phyloP scores from a whole-genome alignment of 768 basidiomycete species.

The Fomitopsis serialis region DNA sequence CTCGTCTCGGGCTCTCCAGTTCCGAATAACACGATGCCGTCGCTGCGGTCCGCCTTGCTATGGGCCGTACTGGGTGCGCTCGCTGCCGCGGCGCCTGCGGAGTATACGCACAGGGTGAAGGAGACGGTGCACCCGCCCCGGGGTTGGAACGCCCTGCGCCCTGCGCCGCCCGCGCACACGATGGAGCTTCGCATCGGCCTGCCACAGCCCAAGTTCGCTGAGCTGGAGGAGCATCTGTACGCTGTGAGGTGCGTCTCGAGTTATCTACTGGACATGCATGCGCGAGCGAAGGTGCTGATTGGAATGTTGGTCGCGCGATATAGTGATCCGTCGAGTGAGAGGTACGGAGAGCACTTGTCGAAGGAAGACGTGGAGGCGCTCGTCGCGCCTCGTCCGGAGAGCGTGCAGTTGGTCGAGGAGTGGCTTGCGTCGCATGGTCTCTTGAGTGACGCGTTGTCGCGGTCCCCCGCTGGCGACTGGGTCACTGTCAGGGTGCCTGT shows the following conservation, averaged over 20 bases:
- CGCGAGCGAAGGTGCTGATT: too few species aligned
- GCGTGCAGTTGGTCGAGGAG: slow-evolving; percentile 42
- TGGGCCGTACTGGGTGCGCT: neutral
- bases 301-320: too few species aligned
- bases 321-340: slow-evolving; percentile 46
- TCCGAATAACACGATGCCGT: too few species aligned
- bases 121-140: slow-evolving; percentile 32
- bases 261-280: neutral
- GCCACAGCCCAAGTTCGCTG: slow-evolving; percentile 47
- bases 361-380: slow-evolving; percentile 53
- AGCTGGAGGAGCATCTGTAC: slow-evolving; percentile 46
- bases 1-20: too few species aligned
- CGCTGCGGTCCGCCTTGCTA: neutral
- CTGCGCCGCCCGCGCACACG: slow-evolving; percentile 41
- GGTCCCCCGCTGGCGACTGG: slow-evolving; percentile 51
- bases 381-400: slow-evolving; percentile 46
- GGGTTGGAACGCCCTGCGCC: slow-evolving; percentile 44
- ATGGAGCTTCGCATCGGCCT: slow-evolving; percentile 53
- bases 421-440: slow-evolving; percentile 55
- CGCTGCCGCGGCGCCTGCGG: slow-evolving; percentile 11
- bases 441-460: slow-evolving; percentile 22
- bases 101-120: slow-evolving; percentile 34
- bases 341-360: slow-evolving; percentile 55
- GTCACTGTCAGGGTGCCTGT: slow-evolving; percentile 49
- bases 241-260: slow-evolving; percentile 31